phyloP scores from a whole-genome alignment of 108 stramenopile genomes.

The Nitzschia sp. region DNA sequence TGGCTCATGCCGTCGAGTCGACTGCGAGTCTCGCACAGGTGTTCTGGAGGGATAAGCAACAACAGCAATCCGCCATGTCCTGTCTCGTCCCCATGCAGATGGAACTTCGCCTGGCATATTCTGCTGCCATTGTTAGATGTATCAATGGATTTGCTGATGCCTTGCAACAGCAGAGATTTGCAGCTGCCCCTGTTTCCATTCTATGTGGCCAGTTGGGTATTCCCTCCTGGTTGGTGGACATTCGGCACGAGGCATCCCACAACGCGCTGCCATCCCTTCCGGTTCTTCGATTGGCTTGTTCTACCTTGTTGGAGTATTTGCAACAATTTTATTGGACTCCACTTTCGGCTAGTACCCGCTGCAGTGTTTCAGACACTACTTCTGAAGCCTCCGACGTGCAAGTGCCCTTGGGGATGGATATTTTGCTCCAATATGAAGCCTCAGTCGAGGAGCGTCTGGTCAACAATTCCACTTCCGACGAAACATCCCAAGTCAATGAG shows the following conservation, averaged over 20 bases:
- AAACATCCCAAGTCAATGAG: neutral
- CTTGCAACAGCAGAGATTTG: slow-evolving; percentile 54
- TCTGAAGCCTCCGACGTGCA: neutral
- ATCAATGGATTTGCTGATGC: slow-evolving; percentile 85
- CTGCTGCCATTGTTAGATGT: slow-evolving; percentile 65
- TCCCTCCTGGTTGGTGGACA: slow-evolving; percentile 79
- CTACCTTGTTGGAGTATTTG: slow-evolving; percentile 69
- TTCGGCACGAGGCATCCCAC: slow-evolving; percentile 82
- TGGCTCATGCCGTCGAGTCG: slow-evolving; percentile 77
- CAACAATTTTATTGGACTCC: slow-evolving; percentile 63
- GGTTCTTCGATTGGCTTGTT: slow-evolving; percentile 59
- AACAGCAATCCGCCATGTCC: slow-evolving; percentile 4
- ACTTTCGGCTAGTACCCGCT: neutral
- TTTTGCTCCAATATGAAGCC: slow-evolving; percentile 24
- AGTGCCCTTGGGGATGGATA: slow-evolving; percentile 7
- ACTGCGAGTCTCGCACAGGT: slow-evolving; percentile 63
- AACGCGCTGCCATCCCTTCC: slow-evolving; percentile 68
- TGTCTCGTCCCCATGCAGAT: neutral
- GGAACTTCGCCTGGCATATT: slow-evolving; percentile 68
- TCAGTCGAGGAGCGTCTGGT: neutral
- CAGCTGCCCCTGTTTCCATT: slow-evolving; percentile 50
- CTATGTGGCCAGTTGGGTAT: slow-evolving; percentile 72
- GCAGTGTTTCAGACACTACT: neutral
- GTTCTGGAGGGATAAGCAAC: slow-evolving; percentile 52
- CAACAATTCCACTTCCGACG: too few relatives aligned